phyloP scores from a whole-genome alignment of 208 protist genomes.

The Acanthamoeba culbertsoni region DNA sequence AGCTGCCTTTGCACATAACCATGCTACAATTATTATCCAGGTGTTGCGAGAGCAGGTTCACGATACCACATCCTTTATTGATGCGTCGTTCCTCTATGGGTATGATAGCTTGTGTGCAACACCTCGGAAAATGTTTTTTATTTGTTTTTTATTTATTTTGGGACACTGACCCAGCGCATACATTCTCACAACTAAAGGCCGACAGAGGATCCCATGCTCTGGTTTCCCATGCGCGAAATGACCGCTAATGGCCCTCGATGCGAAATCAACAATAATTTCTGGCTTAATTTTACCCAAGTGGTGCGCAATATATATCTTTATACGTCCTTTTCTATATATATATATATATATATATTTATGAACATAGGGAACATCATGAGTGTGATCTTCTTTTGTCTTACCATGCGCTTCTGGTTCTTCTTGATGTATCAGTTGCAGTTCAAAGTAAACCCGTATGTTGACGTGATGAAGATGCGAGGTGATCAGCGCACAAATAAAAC shows the following conservation, averaged over 20 bases:
- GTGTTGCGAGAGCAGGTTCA: not conserved
- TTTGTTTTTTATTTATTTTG: not conserved
- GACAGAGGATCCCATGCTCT: not conserved
- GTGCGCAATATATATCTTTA: not conserved
- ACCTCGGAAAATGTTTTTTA: not conserved
- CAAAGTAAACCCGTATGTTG: not conserved
- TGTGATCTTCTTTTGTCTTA: not conserved
- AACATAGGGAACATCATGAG: too few species aligned
- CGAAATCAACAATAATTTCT: not conserved
- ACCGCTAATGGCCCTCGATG: not conserved
- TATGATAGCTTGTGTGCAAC: not conserved
- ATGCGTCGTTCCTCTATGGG: constrained; percentile 10
- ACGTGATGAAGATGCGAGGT: not conserved
- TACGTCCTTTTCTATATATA: too few species aligned
- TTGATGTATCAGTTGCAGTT: not conserved
- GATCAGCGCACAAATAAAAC: constrained; percentile 27
- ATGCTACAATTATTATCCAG: not conserved
- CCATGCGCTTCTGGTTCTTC: not conserved
- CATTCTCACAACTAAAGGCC: not conserved
- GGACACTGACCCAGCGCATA: not conserved
- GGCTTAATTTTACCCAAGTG: not conserved
- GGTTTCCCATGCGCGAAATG: not conserved
- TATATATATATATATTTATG: too few species aligned
- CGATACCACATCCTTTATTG: not conserved
- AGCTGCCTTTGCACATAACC: not conserved